Conservation (phyloP, 1,284 basidiomycete genomes). For the Cutaneotrichosporon sp. region DNA sequence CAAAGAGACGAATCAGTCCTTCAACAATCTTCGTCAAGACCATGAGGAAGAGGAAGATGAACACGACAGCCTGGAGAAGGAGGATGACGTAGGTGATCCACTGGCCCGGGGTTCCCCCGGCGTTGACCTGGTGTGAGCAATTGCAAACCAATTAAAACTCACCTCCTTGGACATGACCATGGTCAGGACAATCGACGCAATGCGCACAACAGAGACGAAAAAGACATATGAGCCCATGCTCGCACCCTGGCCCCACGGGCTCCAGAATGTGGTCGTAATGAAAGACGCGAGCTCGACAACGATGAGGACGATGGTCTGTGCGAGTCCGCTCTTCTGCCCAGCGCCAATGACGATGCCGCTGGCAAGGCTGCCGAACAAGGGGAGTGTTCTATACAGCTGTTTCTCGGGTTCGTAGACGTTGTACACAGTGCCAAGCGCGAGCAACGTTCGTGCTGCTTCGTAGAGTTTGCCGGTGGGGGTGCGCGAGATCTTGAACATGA, state of each 20-base stretch:
- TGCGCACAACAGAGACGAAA: conserved; percentile 82
- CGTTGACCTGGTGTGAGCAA: conserved; percentile 63
- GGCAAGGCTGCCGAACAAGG: conserved; percentile 76
- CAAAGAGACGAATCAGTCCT: conserved; percentile 73
- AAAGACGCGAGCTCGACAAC: conserved; percentile 79
- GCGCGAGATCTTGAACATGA: conserved; percentile 71
- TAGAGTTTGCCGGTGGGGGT: conserved; percentile 88
- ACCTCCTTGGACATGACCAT: conserved; percentile 85
- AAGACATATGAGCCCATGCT: conserved; percentile 94
- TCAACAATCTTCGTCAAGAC: conserved; percentile 81
- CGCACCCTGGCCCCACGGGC: conserved; percentile 93
- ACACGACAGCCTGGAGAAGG: conserved; percentile 79
- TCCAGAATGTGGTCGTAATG: conserved; percentile 83
- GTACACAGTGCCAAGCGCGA: conserved; percentile 91
- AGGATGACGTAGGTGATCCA: conserved; percentile 94
- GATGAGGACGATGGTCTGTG: conserved; percentile 84
- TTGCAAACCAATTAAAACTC: conserved; percentile 43
- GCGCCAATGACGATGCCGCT: conserved; percentile 81
- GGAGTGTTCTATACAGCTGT: conserved; percentile 78
- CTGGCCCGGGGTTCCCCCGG: conserved; percentile 70
- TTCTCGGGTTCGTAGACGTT: conserved; percentile 90
- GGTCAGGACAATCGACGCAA: conserved; percentile 82
- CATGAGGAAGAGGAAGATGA: conserved; percentile 75
- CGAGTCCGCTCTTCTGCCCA: conserved; percentile 82
- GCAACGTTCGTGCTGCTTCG: conserved; percentile 85